Evolutionary conservation across 768 basidiomycete species (phyloP).

Genomic region (Suillus decipiens): DNA sequence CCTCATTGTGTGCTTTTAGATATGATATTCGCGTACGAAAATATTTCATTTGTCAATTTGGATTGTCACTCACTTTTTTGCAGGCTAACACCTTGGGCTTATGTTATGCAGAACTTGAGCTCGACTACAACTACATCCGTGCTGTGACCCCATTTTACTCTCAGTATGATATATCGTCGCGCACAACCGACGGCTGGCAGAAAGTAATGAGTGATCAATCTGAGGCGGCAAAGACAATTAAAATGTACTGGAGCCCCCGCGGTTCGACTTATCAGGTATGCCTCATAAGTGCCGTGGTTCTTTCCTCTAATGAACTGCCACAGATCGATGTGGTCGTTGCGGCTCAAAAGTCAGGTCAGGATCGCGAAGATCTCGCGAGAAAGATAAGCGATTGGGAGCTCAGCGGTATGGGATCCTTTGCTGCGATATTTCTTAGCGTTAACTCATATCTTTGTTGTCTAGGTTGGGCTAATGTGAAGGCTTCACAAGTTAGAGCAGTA

Average conservation of each 20-base stretch:
- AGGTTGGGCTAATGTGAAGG: conserved; percentile 36
- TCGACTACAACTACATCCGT: conserved; percentile 44
- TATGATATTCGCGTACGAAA: conserved; percentile 42
- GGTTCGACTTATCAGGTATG: conserved; percentile 23
- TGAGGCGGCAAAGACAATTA: conserved; percentile 34
- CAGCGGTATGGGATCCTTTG: conserved; percentile 23
- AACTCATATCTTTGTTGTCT: background rate
- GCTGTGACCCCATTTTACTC: conserved; percentile 50
- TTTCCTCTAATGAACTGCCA: background rate
- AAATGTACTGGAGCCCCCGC: conserved; percentile 32
- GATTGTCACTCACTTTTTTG: background rate
- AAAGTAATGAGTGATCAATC: conserved; percentile 34
- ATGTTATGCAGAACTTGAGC: conserved; percentile 48
- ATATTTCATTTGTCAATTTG: background rate
- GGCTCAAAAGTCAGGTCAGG: conserved; percentile 28
- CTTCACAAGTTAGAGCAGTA: conserved; percentile 42
- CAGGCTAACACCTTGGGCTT: conserved; percentile 45
- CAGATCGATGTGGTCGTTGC: conserved; percentile 40
- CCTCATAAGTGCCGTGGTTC: background rate
- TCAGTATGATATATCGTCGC: conserved; percentile 39
- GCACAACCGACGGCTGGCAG: conserved; percentile 25
- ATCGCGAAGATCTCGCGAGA: conserved; percentile 35
- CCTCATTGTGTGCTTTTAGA: conserved; percentile 18
- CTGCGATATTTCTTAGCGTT: background rate
- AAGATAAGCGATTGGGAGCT: conserved; percentile 44